Evolutionary conservation across 2,329 filamentous ascomycete genomes (phyloP), one percentile per base, ranked within the genome.

Genomic region (Metarhizium brunneum): DNA sequence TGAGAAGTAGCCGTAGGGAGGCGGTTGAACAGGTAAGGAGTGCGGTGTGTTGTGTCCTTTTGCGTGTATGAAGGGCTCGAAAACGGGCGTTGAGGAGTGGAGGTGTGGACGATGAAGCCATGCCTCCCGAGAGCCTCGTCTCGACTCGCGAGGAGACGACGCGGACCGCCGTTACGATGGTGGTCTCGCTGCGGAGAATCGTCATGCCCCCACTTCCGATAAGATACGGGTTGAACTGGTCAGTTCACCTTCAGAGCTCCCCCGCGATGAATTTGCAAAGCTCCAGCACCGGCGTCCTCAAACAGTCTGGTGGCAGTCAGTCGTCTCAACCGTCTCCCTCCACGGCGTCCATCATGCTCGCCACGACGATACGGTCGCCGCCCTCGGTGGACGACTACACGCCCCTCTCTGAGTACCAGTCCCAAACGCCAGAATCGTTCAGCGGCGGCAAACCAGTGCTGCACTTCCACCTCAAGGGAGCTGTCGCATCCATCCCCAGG

Each of bases 341-440:
- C 4, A 8, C 36, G 6, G 36, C 36, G 11, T 2, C 16, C 5
- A 30, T n/a, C 20, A 73, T 73, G 71, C 65, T 78, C 50, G 73
- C 78, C 36, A 80, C 77, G 4, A 83, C 81, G 1, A 80, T 88
- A 49, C 76, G 76, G 51, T 72, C 72, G 2, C 73, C 82, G 32
- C 86, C 86, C 5, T 72, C 76, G 16, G 64, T 76, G 14, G 74
- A 75, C 40, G 80, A 84, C 65, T 92, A 84, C 70, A 83, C 79
- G 38, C 74, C 81, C 4, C 77, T 92, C 49, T 74, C 78, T 56
- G 84, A 89, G 58, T 87, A 90, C 66, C 82, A 90, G 68, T 76
- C 83, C 53, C 83, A 85, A 64, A 92, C 88, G 1, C 88, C 88
- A 1, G 76, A 77, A 56, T 86, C 81, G 47, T 92, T 92, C 71